Evolutionary conservation across 1,284 basidiomycete species (phyloP), one percentile per base, ranked within the genome.

Genomic region (Agaricales sp.): DNA sequence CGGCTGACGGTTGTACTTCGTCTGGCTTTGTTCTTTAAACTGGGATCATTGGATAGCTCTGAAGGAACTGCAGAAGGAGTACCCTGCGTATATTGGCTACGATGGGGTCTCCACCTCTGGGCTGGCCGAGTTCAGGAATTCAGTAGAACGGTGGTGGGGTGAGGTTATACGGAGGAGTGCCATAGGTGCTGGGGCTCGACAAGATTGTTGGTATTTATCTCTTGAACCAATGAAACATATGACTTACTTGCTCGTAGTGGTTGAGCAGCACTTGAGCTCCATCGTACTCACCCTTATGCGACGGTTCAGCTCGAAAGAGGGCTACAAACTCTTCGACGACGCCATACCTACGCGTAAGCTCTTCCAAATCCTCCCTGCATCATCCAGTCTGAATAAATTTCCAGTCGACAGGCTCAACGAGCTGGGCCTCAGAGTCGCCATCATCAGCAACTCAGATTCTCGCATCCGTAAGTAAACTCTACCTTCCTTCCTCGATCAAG

Each of bases 161-260:
- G 80, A 85, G 54, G 84, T 89, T 43, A 80, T 89, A 54, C 69
- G 67, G 47, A 65, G 75, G 51, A 89, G 86, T 38, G 87, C 85
- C 19, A 59, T 86, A 3, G 82, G 78, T 3, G 84, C 86, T 41
- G 84, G 83, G 2, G 85, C 79, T 8, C 68, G 81, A 61, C 59
- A 69, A 46, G 56, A 65, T 57, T 71, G 83, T 81, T 50, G 45
- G 68, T 56, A 18, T 46, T 53, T 45, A 52, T 52, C 52, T 54
- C 49, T 58, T 54, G 53, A 52, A 16, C 14, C 20, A 30, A 39
- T 43, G 25, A 48, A 49, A 39, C 51, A 51, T 48, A 16, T 26
- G 23, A 51, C 19, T 44, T 43, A 21, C 37, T 23, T 16, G 8
- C 45, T n/a, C n/a, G 49, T 54, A 87, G 82, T 60, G 22, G 70